Evolutionary conservation across 768 basidiomycete species (phyloP), one percentile per base, ranked within the genome.

Genomic region (Hydnomerulius pinastri): DNA sequence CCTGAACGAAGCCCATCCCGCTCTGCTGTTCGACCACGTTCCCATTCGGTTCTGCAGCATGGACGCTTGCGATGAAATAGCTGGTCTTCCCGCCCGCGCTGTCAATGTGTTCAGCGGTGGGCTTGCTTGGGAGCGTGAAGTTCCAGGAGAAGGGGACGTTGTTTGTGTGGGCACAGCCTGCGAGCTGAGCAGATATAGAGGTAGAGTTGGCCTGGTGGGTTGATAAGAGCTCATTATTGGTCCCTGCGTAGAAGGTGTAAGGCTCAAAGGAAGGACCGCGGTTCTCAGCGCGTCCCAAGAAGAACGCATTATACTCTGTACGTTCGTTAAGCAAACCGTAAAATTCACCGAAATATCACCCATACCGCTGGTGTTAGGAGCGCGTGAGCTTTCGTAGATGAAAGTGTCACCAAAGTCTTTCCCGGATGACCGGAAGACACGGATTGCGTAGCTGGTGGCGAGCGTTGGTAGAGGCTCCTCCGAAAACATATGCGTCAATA

Each of bases 401-500:
- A 51, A 51, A 1, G 51, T 23, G 12, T 45, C 47, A 2, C 13
- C 30, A 21, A 57, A 55, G 6, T 4, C 5, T 12, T 33, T 24
- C 12, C 54, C 47, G 10, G 7, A 23, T 1, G 47, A 46, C 12
- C 45, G 44, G 28, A 58, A 48, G 8, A 4, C 17, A 17, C 47
- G 48, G 15, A 58, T 41, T 1, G 41, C 51, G 13, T 58, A 51
- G 21, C 37, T 56, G 20, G 48, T 41, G 17, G 33, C 32, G 21
- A 58, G 47, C 2, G 35, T 46, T 33, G 57, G 56, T 6, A 55
- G 0, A 5, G 50, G 51, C 21, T 55, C 29, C 13, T 30, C n/a
- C 15, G 58, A 39, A 35, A 60, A 60, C 56, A 54, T 57, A 17
- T 57, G 58, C 41, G 38, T 43, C 41, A 54, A 43, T 21, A 49